These are phyloP conservation scores for Cryptomeria japonica DNA, from an alignment of 75 land plant species.

Conservation along the genomic window DNA sequence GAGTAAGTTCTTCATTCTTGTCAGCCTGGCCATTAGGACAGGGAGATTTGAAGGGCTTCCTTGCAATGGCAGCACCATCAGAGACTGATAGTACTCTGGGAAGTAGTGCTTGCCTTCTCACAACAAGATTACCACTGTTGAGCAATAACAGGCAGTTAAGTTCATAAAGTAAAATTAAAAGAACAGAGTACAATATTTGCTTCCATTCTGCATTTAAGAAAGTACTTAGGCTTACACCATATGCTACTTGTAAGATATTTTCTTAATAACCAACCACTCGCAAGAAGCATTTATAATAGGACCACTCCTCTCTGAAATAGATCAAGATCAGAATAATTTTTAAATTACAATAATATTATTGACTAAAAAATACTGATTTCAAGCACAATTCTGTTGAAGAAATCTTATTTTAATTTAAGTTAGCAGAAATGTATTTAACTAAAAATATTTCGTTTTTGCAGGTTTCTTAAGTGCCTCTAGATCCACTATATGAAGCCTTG, in stretches of 20 bases:
- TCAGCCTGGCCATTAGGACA: constrained; percentile 44
- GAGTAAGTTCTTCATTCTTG: constrained; percentile 61
- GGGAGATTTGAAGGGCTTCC: constrained; percentile 95
- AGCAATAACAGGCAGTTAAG: background rate
- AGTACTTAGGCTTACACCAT: background rate
- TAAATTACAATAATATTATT: background rate
- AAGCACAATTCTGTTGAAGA: background rate
- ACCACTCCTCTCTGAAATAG: background rate
- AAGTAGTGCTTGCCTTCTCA: constrained; percentile 81
- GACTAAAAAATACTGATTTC: background rate
- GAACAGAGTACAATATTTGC: background rate
- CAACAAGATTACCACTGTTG: constrained; percentile 78
- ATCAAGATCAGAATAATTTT: background rate
- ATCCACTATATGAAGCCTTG: background rate
- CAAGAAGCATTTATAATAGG: background rate
- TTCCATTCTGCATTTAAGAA: background rate
- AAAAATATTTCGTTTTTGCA: background rate
- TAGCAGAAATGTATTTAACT: background rate
- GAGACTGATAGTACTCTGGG: constrained; percentile 84
- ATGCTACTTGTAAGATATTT: too few relatives aligned
- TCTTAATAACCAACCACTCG: background rate
- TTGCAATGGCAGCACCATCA: constrained; percentile 69
- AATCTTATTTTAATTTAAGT: background rate
- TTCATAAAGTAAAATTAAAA: background rate
- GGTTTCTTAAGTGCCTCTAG: background rate